phyloP scores from a whole-genome alignment of 2,329 filamentous ascomycete species.

The Mycogone perniciosa region DNA sequence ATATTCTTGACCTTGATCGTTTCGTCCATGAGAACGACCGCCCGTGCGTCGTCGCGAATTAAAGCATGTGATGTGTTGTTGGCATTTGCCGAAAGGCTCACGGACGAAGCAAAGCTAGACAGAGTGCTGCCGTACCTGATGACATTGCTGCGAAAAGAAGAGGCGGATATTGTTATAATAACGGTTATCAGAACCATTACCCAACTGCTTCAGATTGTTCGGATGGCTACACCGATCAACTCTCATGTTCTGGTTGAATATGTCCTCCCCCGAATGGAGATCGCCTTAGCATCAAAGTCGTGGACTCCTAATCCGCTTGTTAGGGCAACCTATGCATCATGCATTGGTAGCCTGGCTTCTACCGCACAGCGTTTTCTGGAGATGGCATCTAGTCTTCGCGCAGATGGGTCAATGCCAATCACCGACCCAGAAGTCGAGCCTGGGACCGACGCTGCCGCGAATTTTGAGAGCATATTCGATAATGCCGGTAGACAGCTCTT shows the following conservation, averaged over 20 bases:
- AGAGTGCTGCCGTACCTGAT: constrained; percentile 87
- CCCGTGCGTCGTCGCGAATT: constrained; percentile 77
- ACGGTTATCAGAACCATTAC: constrained; percentile 81
- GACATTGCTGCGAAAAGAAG: constrained; percentile 66
- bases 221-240: constrained; percentile 75
- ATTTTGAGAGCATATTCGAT: constrained; percentile 81
- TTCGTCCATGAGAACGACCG: constrained; percentile 82
- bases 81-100: constrained; percentile 83
- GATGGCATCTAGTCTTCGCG: constrained; percentile 79
- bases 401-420: constrained; percentile 73
- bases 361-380: constrained; percentile 83
- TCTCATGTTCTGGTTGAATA: constrained; percentile 65
- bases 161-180: constrained; percentile 76
- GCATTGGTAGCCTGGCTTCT: constrained; percentile 78
- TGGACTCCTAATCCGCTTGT: constrained; percentile 59
- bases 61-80: constrained; percentile 86
- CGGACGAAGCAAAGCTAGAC: constrained; percentile 93
- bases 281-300: constrained; percentile 41
- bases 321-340: constrained; percentile 87
- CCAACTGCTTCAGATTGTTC: constrained; percentile 80
- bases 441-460: constrained; percentile 57
- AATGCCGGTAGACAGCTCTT: constrained; percentile 77
- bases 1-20: constrained; percentile 88
- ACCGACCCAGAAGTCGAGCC: constrained; percentile 76
- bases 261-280: constrained; percentile 57